A percentile compares a stretch with the other conserved stretches of the same genome.
Evolutionary conservation across 805 yeast species (phyloP).

Genomic region (Saccharomycopsis babjevae): DNA sequence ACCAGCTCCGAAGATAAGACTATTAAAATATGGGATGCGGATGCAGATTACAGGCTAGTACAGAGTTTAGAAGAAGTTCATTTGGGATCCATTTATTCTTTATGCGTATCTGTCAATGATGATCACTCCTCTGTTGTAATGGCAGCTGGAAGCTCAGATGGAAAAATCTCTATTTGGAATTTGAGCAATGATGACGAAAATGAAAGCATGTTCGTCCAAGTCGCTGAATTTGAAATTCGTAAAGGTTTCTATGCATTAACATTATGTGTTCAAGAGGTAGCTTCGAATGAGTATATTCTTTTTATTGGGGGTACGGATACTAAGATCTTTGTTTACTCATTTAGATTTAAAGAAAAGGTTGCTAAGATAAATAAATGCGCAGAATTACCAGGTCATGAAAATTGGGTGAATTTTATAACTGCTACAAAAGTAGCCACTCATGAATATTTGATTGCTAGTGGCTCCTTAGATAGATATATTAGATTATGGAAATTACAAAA

Average conservation of each 20-base stretch:
- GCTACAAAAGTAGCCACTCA: conserved; percentile 41
- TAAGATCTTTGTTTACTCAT: conserved; percentile 44
- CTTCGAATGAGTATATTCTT: conserved; percentile 32
- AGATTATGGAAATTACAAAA: conserved; percentile 74
- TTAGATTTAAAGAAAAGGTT: conserved; percentile 21
- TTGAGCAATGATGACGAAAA: conserved; percentile 20
- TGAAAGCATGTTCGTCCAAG: conserved; percentile 22
- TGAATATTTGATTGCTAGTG: conserved; percentile 68
- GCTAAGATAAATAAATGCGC: conserved; percentile 34
- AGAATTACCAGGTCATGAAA: conserved; percentile 80
- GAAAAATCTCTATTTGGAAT: conserved; percentile 45
- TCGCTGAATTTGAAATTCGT: conserved; percentile 27
- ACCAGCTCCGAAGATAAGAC: conserved; percentile 61
- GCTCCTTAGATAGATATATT: conserved; percentile 87
- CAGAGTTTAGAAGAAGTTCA: conserved; percentile 32
- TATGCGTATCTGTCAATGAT: conserved; percentile 30
- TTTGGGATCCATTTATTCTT: conserved; percentile 41
- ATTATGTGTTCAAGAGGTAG: conserved; percentile 2
- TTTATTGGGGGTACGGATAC: conserved; percentile 68
- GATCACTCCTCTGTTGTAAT: conserved; percentile 28
- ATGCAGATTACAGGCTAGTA: conserved; percentile 19
- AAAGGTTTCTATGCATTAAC: conserved; percentile 42
- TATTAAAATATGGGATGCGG: conserved; percentile 49
- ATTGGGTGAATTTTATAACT: conserved; percentile 78
- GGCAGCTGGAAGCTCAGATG: conserved; percentile 56